These are phyloP conservation scores for Parascedosporium putredinis DNA, from an alignment of 2,329 filamentous ascomycete genomes.

Conservation along the genomic window DNA sequence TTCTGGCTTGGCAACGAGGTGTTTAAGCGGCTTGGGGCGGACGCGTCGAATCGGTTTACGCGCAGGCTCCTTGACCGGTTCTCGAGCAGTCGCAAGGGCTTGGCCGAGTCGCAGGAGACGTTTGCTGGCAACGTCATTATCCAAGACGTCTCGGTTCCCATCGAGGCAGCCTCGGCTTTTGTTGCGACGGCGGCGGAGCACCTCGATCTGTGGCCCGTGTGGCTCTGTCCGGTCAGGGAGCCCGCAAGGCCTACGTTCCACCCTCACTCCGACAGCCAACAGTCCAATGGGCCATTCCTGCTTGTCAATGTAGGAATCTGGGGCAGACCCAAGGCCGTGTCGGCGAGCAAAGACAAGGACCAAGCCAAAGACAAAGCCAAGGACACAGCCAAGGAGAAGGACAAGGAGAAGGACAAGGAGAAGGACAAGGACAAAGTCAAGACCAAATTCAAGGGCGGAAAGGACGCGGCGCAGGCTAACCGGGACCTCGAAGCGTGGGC, in stretches of 20 bases:
- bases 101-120: constrained; percentile 39
- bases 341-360: constrained; percentile 23
- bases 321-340: constrained; percentile 37
- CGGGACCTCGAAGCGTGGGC: constrained; percentile 50
- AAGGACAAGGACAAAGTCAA: no score
- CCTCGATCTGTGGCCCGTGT: constrained; percentile 40
- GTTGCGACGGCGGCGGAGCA: constrained; percentile 34
- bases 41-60: constrained; percentile 54
- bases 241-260: constrained; percentile 17
- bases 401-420: no score
- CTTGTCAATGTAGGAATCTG: constrained; percentile 55
- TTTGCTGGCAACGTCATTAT: constrained; percentile 50
- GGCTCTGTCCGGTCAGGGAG: constrained; percentile 44
- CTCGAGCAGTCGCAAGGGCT: constrained; percentile 54
- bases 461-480: constrained; percentile 40
- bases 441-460: not conserved
- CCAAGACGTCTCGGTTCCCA: constrained; percentile 50
- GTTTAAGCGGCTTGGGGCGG: constrained; percentile 51
- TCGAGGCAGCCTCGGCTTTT: constrained; percentile 30
- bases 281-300: constrained; percentile 15
- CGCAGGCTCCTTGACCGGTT: constrained; percentile 50
- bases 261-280: constrained; percentile 22
- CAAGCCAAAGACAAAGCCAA: no score
- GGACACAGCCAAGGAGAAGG: no score
- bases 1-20: constrained; percentile 58